phyloP scores from a whole-genome alignment of 176 grass and related monocot genomes.

The Eleusine coracana region DNA sequence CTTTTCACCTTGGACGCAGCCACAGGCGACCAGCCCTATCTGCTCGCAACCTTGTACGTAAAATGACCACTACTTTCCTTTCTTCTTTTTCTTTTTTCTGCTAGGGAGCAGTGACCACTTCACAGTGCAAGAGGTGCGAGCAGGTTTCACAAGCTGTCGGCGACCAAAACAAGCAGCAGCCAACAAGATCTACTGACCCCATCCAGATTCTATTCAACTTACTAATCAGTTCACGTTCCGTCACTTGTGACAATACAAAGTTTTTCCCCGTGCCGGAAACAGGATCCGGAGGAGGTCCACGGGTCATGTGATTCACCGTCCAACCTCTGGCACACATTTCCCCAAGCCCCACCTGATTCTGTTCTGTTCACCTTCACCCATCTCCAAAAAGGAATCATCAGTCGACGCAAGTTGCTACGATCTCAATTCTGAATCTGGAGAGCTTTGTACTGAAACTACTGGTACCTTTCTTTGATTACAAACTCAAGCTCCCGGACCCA shows the following conservation, averaged over 20 bases:
- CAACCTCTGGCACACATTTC: background rate
- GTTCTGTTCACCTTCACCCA: background rate
- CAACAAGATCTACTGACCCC: constrained; percentile 6
- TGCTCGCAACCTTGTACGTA: too few relatives aligned
- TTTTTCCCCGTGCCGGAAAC: background rate
- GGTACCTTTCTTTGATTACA: background rate
- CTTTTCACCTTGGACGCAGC: too few relatives aligned
- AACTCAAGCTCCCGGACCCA: background rate
- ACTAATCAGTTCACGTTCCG: background rate
- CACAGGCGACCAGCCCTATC: too few relatives aligned
- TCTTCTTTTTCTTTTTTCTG: background rate
- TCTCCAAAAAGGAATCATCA: background rate
- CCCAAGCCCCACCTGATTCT: constrained; percentile 22
- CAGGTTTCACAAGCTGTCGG: background rate
- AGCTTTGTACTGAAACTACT: background rate
- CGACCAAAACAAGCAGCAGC: constrained; percentile 4
- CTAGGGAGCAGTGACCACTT: background rate
- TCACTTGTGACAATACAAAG: background rate
- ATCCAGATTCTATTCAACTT: background rate
- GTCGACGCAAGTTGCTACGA: background rate
- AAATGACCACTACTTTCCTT: too few relatives aligned
- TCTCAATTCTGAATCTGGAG: background rate
- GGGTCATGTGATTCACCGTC: constrained; percentile 13
- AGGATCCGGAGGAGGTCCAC: background rate
- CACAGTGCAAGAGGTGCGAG: background rate